These are phyloP conservation scores for Volvariella volvacea DNA, from an alignment of 1,284 basidiomycete species.

Conservation along the genomic window DNA sequence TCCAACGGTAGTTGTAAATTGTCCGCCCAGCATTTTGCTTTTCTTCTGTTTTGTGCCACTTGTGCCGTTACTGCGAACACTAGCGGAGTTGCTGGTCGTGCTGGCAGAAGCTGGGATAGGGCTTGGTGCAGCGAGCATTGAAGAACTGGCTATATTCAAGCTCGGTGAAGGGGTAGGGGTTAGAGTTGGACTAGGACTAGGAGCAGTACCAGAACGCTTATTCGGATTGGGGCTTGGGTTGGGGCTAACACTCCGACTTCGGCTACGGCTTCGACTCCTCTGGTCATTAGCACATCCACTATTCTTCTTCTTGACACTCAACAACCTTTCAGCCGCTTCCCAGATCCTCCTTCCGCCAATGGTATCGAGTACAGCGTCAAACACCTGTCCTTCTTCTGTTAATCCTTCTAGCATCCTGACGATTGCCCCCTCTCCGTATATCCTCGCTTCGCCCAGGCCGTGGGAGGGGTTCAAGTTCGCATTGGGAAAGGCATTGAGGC, in stretches of 20 bases:
- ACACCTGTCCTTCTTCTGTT: slow-evolving; percentile 47
- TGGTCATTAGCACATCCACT: too few species aligned
- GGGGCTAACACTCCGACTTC: slow-evolving; percentile 7
- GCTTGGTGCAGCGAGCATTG: too few species aligned
- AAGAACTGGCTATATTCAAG: too few species aligned
- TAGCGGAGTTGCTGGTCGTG: too few species aligned
- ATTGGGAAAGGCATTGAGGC: too few species aligned
- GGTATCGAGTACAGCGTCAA: slow-evolving; percentile 78
- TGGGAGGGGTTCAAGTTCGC: neutral
- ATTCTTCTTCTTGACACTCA: slow-evolving; percentile 32
- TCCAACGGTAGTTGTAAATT: slow-evolving; percentile 74
- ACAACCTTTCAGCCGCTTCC: slow-evolving; percentile 60
- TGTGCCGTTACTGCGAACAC: neutral
- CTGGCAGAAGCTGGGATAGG: too few species aligned
- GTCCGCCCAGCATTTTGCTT: slow-evolving; percentile 22
- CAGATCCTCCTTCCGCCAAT: slow-evolving; percentile 72
- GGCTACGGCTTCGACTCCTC: neutral
- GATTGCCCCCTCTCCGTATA: slow-evolving; percentile 37
- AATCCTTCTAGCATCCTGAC: slow-evolving; percentile 49
- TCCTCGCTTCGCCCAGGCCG: slow-evolving; percentile 20
- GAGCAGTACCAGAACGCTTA: too few species aligned
- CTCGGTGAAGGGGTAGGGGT: too few species aligned
- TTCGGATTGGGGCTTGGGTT: neutral
- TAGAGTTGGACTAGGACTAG: too few species aligned
- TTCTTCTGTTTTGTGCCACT: slow-evolving; percentile 21